Conservation (phyloP, 441 rosid genomes). For the Melastoma candidum region DNA sequence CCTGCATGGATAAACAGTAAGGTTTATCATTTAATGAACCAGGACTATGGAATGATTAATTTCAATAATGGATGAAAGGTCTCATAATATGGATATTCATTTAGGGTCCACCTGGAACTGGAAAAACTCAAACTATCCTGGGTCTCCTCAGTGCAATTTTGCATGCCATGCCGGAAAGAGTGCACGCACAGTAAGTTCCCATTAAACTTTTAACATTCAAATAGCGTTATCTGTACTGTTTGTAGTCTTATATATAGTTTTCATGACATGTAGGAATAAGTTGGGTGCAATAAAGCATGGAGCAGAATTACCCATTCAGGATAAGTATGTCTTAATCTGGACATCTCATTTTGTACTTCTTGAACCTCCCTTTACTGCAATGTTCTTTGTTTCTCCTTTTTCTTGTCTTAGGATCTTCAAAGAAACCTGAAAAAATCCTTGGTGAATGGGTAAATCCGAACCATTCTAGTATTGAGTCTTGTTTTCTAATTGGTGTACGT, state of each 20-base stretch:
- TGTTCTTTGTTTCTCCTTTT: no score
- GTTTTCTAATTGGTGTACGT: no score
- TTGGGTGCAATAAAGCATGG: constrained; percentile 36
- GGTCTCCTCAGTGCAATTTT: constrained; percentile 87
- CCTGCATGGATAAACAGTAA: no score
- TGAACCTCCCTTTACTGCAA: no score
- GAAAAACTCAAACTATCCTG: constrained; percentile 95
- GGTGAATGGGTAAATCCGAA: no score
- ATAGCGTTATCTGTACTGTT: neutral
- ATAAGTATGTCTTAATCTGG: constrained; percentile 47
- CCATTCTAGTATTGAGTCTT: no score
- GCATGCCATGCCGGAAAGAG: constrained; percentile 86
- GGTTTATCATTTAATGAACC: no score
- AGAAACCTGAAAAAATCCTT: no score
- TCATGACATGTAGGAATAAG: constrained; percentile 31
- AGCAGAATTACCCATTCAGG: constrained; percentile 49
- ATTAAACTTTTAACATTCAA: constrained; percentile 2
- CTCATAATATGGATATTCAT: constrained; percentile 8
- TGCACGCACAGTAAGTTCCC: constrained; percentile 48
- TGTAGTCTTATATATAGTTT: neutral
- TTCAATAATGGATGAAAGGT: no score
- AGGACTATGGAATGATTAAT: no score
- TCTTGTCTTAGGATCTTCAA: no score
- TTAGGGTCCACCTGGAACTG: constrained; percentile 99
- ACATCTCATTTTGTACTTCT: neutral